Percentiles rank a stretch among this genome's conserved stretches.
phyloP scores from a whole-genome alignment of 2,329 filamentous ascomycete species.

The Tricladium varicosporioides region DNA sequence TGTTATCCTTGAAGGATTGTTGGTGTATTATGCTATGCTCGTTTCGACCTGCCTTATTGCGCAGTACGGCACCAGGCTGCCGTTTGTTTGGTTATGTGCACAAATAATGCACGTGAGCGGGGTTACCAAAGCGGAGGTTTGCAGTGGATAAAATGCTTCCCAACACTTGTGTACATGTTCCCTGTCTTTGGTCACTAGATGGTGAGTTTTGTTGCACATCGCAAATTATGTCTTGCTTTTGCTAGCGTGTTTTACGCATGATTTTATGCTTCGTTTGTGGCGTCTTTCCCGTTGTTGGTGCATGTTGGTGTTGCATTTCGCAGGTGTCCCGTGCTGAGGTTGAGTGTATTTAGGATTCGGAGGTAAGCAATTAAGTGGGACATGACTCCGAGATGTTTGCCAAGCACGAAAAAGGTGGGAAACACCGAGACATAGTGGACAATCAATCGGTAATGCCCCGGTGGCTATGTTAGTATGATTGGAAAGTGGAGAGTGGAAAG shows the following conservation, averaged over 20 bases:
- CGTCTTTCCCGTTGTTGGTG: not conserved
- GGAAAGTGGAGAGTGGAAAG: no score
- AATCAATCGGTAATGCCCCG: no score
- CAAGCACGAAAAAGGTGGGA: no score
- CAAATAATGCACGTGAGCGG: no score
- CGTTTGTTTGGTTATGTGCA: no score
- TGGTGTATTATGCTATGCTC: no score
- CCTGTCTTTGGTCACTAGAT: not conserved
- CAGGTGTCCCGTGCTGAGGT: not conserved
- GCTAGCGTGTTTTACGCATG: not conserved
- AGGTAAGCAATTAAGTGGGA: not conserved
- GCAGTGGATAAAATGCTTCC: not conserved
- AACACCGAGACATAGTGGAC: no score
- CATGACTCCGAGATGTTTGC: no score
- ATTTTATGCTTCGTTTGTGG: not conserved
- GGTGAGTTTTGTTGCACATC: conserved; percentile 8
- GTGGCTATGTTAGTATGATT: no score
- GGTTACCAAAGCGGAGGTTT: not conserved
- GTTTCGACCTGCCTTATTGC: no score
- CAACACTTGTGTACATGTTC: not conserved
- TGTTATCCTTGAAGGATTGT: no score
- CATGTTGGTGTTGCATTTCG: not conserved
- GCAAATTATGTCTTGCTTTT: conserved; percentile 11
- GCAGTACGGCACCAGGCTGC: no score
- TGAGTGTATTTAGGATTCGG: not conserved